Percentiles rank a stretch among this genome's conserved stretches.
Conservation (phyloP, 2,329 filamentous ascomycete species). For the Pseudovirgaria hyperparasitica region DNA sequence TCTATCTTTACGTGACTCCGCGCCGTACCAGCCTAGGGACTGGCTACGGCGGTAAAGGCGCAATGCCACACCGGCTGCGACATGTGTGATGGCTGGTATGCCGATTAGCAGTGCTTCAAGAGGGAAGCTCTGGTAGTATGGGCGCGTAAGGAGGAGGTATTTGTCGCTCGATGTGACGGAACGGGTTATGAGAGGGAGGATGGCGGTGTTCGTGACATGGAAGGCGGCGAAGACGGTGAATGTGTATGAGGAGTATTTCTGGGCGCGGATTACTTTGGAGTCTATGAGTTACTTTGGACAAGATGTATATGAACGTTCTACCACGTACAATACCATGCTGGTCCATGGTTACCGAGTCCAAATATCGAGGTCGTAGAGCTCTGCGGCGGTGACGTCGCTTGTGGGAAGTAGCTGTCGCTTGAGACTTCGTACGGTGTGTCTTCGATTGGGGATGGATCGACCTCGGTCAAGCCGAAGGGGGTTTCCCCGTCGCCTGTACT, state of each 20-base stretch:
- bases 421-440: conserved; percentile 36
- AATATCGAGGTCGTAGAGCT: conserved; percentile 25
- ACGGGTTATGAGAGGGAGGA: conserved; percentile 19
- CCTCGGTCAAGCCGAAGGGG: conserved; percentile 55
- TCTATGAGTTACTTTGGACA: conserved; percentile 1
- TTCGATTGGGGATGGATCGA: conserved; percentile 74
- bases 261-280: conserved; percentile 54
- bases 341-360: conserved; percentile 53
- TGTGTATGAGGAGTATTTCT: conserved; percentile 75
- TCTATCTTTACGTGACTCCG: conserved; percentile 43
- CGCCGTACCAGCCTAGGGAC: conserved; percentile 63
- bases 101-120: conserved; percentile 70
- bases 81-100: conserved; percentile 61
- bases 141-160: conserved; percentile 80
- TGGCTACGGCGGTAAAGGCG: conserved; percentile 62
- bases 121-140: conserved; percentile 72
- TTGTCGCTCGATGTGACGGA: conserved; percentile 59
- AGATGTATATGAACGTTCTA: not conserved
- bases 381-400: conserved; percentile 19
- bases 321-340: conserved; percentile 61
- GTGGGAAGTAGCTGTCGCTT: conserved; percentile 37
- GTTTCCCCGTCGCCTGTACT: conserved; percentile 31
- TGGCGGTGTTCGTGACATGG: conserved; percentile 34
- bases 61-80: conserved; percentile 63
- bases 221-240: conserved; percentile 30